phyloP scores from a whole-genome alignment of 2,329 filamentous ascomycete genomes.

The Neonectria sp. region DNA sequence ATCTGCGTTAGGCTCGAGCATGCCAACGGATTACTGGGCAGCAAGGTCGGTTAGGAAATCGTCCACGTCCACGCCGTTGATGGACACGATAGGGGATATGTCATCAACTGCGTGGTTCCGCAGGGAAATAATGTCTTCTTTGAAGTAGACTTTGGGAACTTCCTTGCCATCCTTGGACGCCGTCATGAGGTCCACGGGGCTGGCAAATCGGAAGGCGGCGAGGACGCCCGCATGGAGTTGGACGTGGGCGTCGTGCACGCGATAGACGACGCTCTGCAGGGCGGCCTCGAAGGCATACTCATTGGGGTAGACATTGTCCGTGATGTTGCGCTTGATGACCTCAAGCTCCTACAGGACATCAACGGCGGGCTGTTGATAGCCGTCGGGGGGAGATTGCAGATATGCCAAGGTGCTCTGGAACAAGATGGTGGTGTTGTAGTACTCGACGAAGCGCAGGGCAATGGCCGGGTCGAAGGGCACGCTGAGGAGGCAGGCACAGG shows the following conservation, averaged over 20 bases:
- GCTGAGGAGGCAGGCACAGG: too few species aligned
- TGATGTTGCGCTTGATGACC: too few species aligned
- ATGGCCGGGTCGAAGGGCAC: too few species aligned
- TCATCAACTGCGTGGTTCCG: neutral
- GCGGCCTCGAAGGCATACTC: constrained; percentile 17
- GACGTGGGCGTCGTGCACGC: constrained; percentile 14
- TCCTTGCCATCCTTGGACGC: constrained; percentile 17
- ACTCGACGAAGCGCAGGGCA: too few species aligned
- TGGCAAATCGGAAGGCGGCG: constrained; percentile 9
- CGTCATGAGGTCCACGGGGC: constrained; percentile 4
- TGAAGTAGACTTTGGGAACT: constrained; percentile 7
- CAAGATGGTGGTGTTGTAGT: too few species aligned
- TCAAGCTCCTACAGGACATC: too few species aligned
- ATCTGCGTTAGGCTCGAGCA: constrained; percentile 16
- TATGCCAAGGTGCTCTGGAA: too few species aligned
- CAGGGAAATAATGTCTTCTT: neutral
- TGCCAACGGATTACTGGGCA: constrained; percentile 10
- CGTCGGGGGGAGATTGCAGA: too few species aligned
- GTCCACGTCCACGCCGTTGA: constrained; percentile 7
- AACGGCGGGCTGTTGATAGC: too few species aligned
- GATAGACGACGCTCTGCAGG: constrained; percentile 10
- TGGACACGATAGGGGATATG: constrained; percentile 12
- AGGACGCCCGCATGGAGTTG: constrained; percentile 1
- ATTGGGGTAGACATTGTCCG: neutral
- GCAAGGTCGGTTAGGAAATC: neutral